Conservation (phyloP, 2,329 filamentous ascomycete species). For the Colletotrichum incanum region DNA sequence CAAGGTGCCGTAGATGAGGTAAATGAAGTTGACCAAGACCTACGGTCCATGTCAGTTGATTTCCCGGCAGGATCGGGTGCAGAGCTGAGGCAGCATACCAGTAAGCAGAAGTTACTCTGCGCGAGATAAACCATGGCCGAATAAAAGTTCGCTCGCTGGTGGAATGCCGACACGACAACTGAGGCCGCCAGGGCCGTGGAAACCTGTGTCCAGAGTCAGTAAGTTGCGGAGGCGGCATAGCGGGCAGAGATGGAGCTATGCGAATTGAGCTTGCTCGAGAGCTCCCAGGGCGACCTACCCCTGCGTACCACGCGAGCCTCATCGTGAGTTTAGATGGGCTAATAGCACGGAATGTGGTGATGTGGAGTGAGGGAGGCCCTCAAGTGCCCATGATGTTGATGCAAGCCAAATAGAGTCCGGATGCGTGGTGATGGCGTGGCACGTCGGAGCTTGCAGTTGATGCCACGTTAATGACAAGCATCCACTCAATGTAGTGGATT, state of each 20-base stretch:
- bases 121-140: constrained; percentile 97
- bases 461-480: constrained; percentile 52
- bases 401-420: constrained; percentile 31
- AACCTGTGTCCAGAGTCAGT: constrained; percentile 64
- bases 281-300: constrained; percentile 61
- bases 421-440: constrained; percentile 30
- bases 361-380: constrained; percentile 44
- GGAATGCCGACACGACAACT: constrained; percentile 91
- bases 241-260: constrained; percentile 21
- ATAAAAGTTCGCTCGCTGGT: constrained; percentile 98
- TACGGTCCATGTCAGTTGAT: constrained; percentile 53
- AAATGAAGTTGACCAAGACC: constrained; percentile 92
- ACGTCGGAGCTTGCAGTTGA: constrained; percentile 46
- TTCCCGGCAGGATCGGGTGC: constrained; percentile 7
- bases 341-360: constrained; percentile 32
- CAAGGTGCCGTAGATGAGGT: constrained; percentile 84
- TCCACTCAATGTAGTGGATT: constrained; percentile 35
- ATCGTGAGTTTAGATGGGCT: constrained; percentile 60
- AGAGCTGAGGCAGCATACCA: constrained; percentile 71
- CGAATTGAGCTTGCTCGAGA: constrained; percentile 15
- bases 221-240: constrained; percentile 29
- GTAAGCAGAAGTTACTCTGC: constrained; percentile 94
- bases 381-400: constrained; percentile 56
- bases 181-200: constrained; percentile 88
- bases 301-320: constrained; percentile 74